Conservation (phyloP, 345 rosid species). For the Theobroma cacao region DNA sequence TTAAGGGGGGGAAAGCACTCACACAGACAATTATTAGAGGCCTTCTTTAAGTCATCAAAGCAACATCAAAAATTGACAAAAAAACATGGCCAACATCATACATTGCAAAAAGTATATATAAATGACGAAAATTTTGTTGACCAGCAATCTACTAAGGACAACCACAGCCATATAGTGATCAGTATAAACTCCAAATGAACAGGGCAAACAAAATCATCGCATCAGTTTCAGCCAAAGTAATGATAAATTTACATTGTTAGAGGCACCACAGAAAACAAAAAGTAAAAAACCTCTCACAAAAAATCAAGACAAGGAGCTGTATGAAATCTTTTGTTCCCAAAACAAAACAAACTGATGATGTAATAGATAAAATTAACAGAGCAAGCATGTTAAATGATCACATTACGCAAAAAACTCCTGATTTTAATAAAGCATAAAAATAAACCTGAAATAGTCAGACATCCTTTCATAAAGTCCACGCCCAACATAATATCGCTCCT, state of each 20-base stretch:
- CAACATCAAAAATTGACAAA: not conserved
- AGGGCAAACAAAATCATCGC: not conserved
- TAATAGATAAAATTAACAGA: not conserved
- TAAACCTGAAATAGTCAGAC: slow-evolving; percentile 88
- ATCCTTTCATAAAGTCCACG: slow-evolving; percentile 91
- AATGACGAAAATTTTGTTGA: not conserved
- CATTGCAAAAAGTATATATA: not conserved
- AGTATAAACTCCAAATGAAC: not conserved
- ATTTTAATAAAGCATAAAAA: not conserved
- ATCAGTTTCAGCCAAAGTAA: not conserved
- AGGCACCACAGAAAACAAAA: not conserved
- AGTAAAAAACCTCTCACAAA: not conserved
- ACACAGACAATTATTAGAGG: slow-evolving; percentile 6
- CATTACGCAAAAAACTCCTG: not conserved
- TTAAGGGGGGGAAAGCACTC: not conserved
- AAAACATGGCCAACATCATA: not conserved
- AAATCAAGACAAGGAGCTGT: not conserved
- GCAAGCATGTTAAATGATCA: not conserved
- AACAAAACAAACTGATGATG: not conserved
- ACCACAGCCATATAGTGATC: not conserved
- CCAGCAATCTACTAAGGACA: not conserved
- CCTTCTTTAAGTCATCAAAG: not conserved
- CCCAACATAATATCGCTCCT: slow-evolving; percentile 97
- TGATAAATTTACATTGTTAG: not conserved
- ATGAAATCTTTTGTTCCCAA: not conserved